Evolutionary conservation across 805 yeast species (phyloP).

Genomic region (Starmerella khaoyaiensis): DNA sequence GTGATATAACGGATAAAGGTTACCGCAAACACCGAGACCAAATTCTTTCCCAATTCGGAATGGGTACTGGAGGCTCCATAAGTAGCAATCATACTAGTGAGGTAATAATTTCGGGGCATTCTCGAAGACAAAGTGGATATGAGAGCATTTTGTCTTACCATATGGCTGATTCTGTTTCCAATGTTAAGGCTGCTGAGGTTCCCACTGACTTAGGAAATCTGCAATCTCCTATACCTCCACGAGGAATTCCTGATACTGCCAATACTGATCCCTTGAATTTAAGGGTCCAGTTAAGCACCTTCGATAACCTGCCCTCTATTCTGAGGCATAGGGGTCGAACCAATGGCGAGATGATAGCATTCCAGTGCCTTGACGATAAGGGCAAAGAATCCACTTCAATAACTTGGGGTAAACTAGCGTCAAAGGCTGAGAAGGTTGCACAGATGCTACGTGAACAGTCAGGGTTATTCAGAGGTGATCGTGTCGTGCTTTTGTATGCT

Average conservation of each 20-base stretch:
- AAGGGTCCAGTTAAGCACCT: slow-evolving; percentile 26
- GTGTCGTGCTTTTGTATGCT: slow-evolving; percentile 73
- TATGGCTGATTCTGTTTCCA: slow-evolving; percentile 10
- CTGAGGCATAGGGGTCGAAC: slow-evolving; percentile 58
- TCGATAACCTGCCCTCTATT: slow-evolving; percentile 56
- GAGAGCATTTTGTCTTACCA: slow-evolving; percentile 17
- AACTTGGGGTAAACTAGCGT: slow-evolving; percentile 79
- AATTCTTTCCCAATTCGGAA: slow-evolving; percentile 25
- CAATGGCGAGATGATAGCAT: slow-evolving; percentile 55
- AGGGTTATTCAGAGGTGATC: slow-evolving; percentile 63
- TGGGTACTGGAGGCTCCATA: slow-evolving; percentile 10
- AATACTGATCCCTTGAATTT: slow-evolving; percentile 29
- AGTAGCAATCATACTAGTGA: slow-evolving; percentile 8
- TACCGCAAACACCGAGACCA: slow-evolving; percentile 45
- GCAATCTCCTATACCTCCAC: slow-evolving; percentile 22
- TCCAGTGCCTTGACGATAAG: slow-evolving; percentile 55
- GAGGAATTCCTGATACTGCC: slow-evolving; percentile 24
- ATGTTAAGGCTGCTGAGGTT: not conserved
- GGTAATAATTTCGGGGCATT: slow-evolving; percentile 13
- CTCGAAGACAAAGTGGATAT: slow-evolving; percentile 17
- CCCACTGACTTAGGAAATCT: slow-evolving; percentile 12
- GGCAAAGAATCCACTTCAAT: slow-evolving; percentile 71
- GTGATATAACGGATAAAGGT: slow-evolving; percentile 62
- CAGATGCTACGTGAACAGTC: slow-evolving; percentile 64
- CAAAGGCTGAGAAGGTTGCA: slow-evolving; percentile 77